These are phyloP conservation scores for Aspergillus novofumigatus DNA, from an alignment of 2,329 filamentous ascomycete species.

Conservation along the genomic window DNA sequence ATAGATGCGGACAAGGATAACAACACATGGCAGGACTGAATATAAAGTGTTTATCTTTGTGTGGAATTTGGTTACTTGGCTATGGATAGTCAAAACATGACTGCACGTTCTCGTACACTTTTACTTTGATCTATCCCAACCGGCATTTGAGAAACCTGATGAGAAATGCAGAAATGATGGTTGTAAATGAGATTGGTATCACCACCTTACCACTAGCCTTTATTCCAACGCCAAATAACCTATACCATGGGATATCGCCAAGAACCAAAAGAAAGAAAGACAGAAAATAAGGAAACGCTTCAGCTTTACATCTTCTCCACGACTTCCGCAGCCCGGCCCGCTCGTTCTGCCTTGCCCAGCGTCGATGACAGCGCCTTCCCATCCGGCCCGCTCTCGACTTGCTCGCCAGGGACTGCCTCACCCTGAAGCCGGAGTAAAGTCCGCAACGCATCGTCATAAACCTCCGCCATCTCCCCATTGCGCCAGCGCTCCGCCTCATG, in stretches of 20 bases:
- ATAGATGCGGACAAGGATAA: slow-evolving; percentile 10
- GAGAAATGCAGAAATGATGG: neutral
- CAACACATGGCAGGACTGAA: slow-evolving; percentile 4
- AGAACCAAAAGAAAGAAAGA: slow-evolving; percentile 5
- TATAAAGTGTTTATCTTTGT: slow-evolving; percentile 7
- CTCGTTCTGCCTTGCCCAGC: slow-evolving; percentile 45
- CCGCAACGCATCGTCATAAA: slow-evolving; percentile 39
- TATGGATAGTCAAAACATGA: neutral
- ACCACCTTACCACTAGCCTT: slow-evolving; percentile 4
- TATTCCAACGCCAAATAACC: slow-evolving; percentile 1
- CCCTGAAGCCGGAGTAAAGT: slow-evolving; percentile 38
- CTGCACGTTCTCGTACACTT: neutral
- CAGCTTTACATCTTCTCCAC: slow-evolving; percentile 40
- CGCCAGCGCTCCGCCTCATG: slow-evolving; percentile 36
- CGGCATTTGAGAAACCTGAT: neutral
- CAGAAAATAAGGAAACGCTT: neutral
- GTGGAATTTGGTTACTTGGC: neutral
- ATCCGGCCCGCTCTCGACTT: slow-evolving; percentile 19
- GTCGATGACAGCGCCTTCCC: slow-evolving; percentile 42
- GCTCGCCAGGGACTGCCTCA: slow-evolving; percentile 22
- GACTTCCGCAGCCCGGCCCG: slow-evolving; percentile 43
- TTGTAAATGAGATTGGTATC: neutral
- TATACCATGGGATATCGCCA: neutral
- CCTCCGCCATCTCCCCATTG: slow-evolving; percentile 39
- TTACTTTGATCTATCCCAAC: neutral